These are phyloP conservation scores for Planoprotostelium fungivorum DNA, from an alignment of 78 protist genomes.

Conservation along the genomic window DNA sequence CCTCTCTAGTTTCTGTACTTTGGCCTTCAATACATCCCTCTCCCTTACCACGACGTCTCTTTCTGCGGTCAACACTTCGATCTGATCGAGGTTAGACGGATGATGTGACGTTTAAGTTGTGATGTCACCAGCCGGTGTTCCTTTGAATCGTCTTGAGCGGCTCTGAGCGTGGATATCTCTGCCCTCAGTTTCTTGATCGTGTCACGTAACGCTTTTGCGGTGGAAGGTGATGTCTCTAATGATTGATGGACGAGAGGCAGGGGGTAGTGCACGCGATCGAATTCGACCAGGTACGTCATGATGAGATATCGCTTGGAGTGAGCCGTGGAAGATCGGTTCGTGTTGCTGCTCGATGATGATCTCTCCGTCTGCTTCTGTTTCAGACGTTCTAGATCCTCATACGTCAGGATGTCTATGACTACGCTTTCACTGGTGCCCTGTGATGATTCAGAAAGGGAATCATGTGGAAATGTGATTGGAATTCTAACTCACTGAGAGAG, in stretches of 20 bases:
- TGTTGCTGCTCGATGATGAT: background rate
- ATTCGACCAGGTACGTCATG: slow-evolving; percentile 15
- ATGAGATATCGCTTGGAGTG: slow-evolving; percentile 33
- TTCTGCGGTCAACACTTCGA: background rate
- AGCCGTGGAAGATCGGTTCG: too few species aligned
- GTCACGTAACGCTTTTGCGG: background rate
- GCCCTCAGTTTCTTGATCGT: slow-evolving; percentile 8
- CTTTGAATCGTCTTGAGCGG: background rate
- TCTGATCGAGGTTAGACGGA: background rate
- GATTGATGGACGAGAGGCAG: slow-evolving; percentile 13
- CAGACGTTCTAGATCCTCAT: slow-evolving; percentile 7
- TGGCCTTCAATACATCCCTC: background rate
- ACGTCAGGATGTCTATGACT: slow-evolving; percentile 13
- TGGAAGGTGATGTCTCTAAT: background rate
- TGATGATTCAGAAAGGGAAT: background rate
- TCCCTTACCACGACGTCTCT: background rate
- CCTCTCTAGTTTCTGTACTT: background rate
- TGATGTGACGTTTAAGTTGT: background rate
- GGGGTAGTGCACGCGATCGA: slow-evolving; percentile 35
- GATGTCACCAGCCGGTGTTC: background rate
- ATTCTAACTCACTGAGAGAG: background rate
- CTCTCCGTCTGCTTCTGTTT: background rate
- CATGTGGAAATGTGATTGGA: background rate
- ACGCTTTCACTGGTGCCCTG: background rate
- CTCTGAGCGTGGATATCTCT: background rate